phyloP scores from a whole-genome alignment of 768 basidiomycete species.

The Suillus alpinus region DNA sequence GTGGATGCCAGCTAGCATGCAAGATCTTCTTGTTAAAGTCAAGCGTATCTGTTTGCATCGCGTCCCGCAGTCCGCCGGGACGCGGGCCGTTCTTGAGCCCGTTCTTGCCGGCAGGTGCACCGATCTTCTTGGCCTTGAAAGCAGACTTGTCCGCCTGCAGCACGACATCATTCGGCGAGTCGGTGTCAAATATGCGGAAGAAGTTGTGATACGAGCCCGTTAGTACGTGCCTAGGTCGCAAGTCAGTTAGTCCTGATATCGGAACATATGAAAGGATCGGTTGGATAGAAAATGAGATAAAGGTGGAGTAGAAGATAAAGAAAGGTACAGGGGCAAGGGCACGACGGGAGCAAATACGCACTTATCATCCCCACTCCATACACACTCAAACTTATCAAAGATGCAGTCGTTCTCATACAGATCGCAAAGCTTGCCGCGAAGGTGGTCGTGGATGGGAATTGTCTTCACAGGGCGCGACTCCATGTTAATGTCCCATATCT shows the following conservation, averaged over 20 bases:
- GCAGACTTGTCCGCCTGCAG: constrained; percentile 98
- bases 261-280: constrained; percentile 20
- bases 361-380: constrained; percentile 96
- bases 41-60: constrained; percentile 81
- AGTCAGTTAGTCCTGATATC: constrained; percentile 9
- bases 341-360: constrained; percentile 45
- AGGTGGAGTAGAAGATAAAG: constrained; percentile 12
- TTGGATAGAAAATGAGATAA: not conserved
- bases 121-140: constrained; percentile 99
- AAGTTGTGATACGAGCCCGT: constrained; percentile 99
- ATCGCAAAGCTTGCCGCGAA: constrained; percentile 96
- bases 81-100: constrained; percentile 71
- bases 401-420: constrained; percentile 99
- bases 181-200: constrained; percentile 98
- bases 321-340: not conserved
- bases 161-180: constrained; percentile 83
- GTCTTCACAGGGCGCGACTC: constrained; percentile 95
- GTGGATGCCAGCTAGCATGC: constrained; percentile 96
- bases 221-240: constrained; percentile 72
- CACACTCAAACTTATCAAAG: constrained; percentile 99
- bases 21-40: constrained; percentile 98
- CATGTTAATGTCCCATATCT: constrained; percentile 99
- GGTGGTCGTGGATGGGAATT: constrained; percentile 97
- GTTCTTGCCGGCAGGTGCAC: constrained; percentile 76
- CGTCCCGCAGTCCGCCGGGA: constrained; percentile 67